These are phyloP conservation scores for Cyberlindnera americana DNA, from an alignment of 805 yeast species.

Conservation along the genomic window DNA sequence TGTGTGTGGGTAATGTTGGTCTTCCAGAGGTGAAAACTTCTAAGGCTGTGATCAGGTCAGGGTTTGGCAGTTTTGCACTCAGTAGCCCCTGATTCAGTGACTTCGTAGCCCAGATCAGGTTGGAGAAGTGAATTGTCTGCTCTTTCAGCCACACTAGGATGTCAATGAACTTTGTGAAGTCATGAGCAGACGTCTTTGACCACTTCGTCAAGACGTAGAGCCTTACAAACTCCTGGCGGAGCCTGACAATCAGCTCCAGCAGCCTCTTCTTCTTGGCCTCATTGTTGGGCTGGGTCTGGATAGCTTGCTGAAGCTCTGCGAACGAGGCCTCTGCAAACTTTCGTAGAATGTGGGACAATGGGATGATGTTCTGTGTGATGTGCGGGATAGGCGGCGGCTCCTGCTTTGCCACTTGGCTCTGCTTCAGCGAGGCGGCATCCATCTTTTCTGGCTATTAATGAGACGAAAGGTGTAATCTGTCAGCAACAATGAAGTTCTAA, in stretches of 20 bases:
- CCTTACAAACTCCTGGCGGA: slow-evolving; percentile 82
- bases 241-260: slow-evolving; percentile 60
- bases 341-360: slow-evolving; percentile 56
- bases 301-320: slow-evolving; percentile 54
- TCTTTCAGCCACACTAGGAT: slow-evolving; percentile 82
- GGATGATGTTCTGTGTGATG: slow-evolving; percentile 64
- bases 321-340: slow-evolving; percentile 60
- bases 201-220: slow-evolving; percentile 85
- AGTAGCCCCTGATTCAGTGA: slow-evolving; percentile 66
- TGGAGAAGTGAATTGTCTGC: slow-evolving; percentile 67
- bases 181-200: slow-evolving; percentile 66
- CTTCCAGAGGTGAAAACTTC: slow-evolving; percentile 78
- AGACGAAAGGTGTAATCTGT: too few relatives aligned
- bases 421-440: slow-evolving; percentile 10
- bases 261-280: slow-evolving; percentile 63
- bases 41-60: slow-evolving; percentile 82
- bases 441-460: too few relatives aligned
- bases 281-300: slow-evolving; percentile 63
- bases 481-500: background rate
- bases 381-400: slow-evolving; percentile 55
- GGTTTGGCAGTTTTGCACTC: slow-evolving; percentile 89
- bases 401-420: slow-evolving; percentile 3
- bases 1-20: slow-evolving; percentile 69
- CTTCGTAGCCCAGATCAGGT: slow-evolving; percentile 61
- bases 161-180: slow-evolving; percentile 75